Percentiles rank a stretch among this genome's conserved stretches.
Evolutionary conservation across 2,329 filamentous ascomycete species (phyloP).

Genomic region (Sclerotinia sclerotiorum): DNA sequence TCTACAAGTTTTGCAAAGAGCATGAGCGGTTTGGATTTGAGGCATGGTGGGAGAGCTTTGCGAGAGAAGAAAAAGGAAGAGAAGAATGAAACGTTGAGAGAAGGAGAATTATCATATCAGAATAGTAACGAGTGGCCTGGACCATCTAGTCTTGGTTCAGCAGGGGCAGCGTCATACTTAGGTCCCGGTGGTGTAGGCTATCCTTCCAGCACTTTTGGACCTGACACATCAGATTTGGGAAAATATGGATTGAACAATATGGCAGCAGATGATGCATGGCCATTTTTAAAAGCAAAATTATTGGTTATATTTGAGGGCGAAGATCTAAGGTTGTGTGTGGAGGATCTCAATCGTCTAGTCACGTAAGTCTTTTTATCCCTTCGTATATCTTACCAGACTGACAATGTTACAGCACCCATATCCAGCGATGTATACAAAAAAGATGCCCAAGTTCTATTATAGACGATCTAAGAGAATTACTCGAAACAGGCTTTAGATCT

Average conservation of each 20-base stretch:
- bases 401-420: conserved; percentile 55
- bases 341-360: conserved; percentile 82
- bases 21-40: conserved; percentile 75
- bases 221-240: conserved; percentile 54
- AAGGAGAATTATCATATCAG: conserved; percentile 40
- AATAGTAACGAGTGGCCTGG: conserved; percentile 50
- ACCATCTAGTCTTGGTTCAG: conserved; percentile 52
- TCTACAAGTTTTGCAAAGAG: conserved; percentile 73
- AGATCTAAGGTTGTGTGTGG: conserved; percentile 74
- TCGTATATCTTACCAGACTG: background rate
- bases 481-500: conserved; percentile 79
- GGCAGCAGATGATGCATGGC: conserved; percentile 78
- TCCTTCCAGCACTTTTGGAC: conserved; percentile 46
- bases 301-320: conserved; percentile 80
- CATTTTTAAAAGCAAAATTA: conserved; percentile 72
- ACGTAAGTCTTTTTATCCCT: conserved; percentile 42
- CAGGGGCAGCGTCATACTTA: conserved; percentile 44
- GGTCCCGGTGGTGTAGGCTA: conserved; percentile 31
- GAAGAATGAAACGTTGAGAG: conserved; percentile 45
- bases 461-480: conserved; percentile 73
- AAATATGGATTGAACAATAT: conserved; percentile 69
- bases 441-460: conserved; percentile 69
- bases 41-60: conserved; percentile 73
- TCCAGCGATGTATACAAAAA: conserved; percentile 74
- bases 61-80: conserved; percentile 81